These are phyloP conservation scores for Pseudogymnoascus sp. DNA, from an alignment of 2,329 filamentous ascomycete species.

Conservation along the genomic window DNA sequence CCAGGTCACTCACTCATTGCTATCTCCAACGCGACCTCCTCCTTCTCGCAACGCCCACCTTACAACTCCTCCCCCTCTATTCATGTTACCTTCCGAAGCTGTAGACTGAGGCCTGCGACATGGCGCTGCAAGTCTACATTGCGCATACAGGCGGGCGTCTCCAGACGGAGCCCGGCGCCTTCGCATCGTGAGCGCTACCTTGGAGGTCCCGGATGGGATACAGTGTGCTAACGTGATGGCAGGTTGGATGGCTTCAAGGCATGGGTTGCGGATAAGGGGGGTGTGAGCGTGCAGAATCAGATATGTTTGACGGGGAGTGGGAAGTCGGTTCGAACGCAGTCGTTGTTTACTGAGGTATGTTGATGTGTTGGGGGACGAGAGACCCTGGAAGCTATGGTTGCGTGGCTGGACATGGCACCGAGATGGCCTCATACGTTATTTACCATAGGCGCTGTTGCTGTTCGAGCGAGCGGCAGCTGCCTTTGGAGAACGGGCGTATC, in stretches of 20 bases:
- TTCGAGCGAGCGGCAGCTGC: not conserved
- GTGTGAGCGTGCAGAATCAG: slow-evolving; percentile 70
- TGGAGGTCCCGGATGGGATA: not conserved
- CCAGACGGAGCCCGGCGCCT: slow-evolving; percentile 66
- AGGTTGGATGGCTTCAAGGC: slow-evolving; percentile 78
- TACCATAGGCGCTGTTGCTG: not conserved
- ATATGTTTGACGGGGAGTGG: slow-evolving; percentile 82
- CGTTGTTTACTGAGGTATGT: slow-evolving; percentile 69
- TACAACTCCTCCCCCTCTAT: not conserved
- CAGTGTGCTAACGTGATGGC: slow-evolving; percentile 19
- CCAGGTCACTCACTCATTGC: slow-evolving; percentile 6
- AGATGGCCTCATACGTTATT: not conserved
- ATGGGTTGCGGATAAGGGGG: slow-evolving; percentile 69
- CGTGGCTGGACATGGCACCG: not conserved
- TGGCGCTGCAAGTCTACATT: slow-evolving; percentile 86
- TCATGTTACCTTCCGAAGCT: slow-evolving; percentile 18
- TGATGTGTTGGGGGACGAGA: not conserved
- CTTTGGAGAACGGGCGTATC: not conserved
- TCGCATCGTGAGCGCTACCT: slow-evolving; percentile 56
- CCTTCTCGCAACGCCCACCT: not conserved
- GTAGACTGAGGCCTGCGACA: slow-evolving; percentile 39
- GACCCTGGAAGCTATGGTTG: not conserved
- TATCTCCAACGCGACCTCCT: not conserved
- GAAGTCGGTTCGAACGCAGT: slow-evolving; percentile 44
- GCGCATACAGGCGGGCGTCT: slow-evolving; percentile 88